Evolutionary conservation across 2,329 filamentous ascomycete species (phyloP).

Genomic region (Ceratocystis smalleyi): DNA sequence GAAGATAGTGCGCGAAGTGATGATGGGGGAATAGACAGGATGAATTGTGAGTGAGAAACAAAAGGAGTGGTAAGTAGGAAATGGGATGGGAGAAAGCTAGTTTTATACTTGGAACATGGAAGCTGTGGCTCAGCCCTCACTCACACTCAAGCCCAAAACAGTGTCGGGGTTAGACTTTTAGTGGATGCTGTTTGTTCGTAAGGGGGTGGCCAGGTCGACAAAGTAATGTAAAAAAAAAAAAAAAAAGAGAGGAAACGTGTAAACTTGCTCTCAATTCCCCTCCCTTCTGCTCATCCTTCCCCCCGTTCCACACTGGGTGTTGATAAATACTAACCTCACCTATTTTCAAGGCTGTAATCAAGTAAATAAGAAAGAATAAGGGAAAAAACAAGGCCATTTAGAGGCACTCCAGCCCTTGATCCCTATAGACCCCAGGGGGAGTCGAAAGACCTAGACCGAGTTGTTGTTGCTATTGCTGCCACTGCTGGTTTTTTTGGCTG

Average conservation of each 20-base stretch:
- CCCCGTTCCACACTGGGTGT: neutral
- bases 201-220: constrained; percentile 3
- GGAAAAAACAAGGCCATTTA: neutral
- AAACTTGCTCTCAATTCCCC: constrained; percentile 7
- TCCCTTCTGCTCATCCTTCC: constrained; percentile 3
- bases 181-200: constrained; percentile 1
- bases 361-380: neutral
- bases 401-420: constrained; percentile 5
- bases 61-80: constrained; percentile 4
- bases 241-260: constrained; percentile 14
- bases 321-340: neutral
- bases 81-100: constrained; percentile 13
- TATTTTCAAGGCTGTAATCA: neutral
- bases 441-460: neutral
- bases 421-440: constrained; percentile 6
- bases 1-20: neutral
- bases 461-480: neutral
- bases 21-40: neutral
- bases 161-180: constrained; percentile 3
- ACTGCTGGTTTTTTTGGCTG: neutral
- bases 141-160: neutral
- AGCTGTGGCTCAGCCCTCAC: neutral
- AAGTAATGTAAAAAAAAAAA: neutral
- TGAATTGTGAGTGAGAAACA: neutral
- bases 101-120: constrained; percentile 8